Percentiles rank a stretch among this genome's conserved stretches.
phyloP scores from a whole-genome alignment of 2,329 filamentous ascomycete species.

The Fragosphaeria purpurea region DNA sequence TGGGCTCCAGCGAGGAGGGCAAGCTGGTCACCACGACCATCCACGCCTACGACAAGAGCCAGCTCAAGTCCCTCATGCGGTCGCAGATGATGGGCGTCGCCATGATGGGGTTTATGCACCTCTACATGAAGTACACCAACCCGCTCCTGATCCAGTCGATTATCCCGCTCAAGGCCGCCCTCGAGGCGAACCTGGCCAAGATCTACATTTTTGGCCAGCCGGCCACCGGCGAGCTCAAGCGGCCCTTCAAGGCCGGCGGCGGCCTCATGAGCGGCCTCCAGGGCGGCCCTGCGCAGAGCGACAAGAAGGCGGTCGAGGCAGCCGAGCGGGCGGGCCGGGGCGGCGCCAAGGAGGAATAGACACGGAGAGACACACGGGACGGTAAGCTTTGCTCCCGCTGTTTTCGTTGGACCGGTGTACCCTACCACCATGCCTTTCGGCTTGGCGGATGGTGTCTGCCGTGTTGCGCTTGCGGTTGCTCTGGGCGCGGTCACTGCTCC shows the following conservation, averaged over 20 bases:
- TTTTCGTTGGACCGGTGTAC: too few relatives aligned
- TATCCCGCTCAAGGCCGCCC: constrained; percentile 88
- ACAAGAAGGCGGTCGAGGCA: constrained; percentile 78
- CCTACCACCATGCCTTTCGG: too few relatives aligned
- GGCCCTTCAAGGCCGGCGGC: constrained; percentile 81
- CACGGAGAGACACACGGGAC: too few relatives aligned
- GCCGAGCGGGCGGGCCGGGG: constrained; percentile 66
- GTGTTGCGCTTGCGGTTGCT: too few relatives aligned
- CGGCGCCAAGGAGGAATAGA: constrained; percentile 62
- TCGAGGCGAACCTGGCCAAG: constrained; percentile 94
- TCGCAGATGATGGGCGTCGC: constrained; percentile 88
- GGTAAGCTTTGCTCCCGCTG: too few relatives aligned
- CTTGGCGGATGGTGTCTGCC: too few relatives aligned
- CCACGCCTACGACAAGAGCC: constrained; percentile 83
- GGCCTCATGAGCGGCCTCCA: constrained; percentile 76
- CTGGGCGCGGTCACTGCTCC: too few relatives aligned
- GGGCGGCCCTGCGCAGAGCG: constrained; percentile 69
- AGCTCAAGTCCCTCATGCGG: constrained; percentile 79
- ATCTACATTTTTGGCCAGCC: constrained; percentile 85
- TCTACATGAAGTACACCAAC: constrained; percentile 99
- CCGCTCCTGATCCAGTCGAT: constrained; percentile 97
- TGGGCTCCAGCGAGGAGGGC: constrained; percentile 88
- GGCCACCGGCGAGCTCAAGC: constrained; percentile 81
- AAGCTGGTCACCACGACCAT: constrained; percentile 96
- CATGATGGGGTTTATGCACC: constrained; percentile 98